Evolutionary conservation across 2,329 filamentous ascomycete species (phyloP).

Genomic region (Fusarium pininemorale): DNA sequence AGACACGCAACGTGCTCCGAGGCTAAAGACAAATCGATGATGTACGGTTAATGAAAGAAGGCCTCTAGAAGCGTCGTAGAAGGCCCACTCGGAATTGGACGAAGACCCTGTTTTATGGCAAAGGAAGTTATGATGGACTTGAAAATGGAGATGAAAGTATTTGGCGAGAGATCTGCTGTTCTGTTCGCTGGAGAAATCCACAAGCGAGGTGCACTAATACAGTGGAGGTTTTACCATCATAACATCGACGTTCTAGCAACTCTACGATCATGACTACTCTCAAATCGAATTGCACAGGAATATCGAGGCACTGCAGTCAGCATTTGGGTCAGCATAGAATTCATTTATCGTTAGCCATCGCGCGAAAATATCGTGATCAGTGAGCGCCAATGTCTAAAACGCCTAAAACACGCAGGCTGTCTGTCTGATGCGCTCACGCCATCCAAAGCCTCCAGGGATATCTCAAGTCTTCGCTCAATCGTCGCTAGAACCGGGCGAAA

Average conservation of each 20-base stretch:
- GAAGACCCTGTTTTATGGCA: conserved; percentile 15
- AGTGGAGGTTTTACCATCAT: conserved; percentile 11
- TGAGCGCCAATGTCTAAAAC: conserved; percentile 28
- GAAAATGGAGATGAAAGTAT: neutral
- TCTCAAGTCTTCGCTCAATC: conserved; percentile 2
- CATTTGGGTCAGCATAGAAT: conserved; percentile 37
- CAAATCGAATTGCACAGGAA: neutral
- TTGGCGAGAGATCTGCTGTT: neutral
- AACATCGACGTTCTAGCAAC: neutral
- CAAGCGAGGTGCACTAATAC: conserved; percentile 23
- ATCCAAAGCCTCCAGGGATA: conserved; percentile 17
- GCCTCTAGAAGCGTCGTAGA: conserved; percentile 22
- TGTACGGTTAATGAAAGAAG: neutral
- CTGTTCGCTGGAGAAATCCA: conserved; percentile 4
- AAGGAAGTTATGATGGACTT: neutral
- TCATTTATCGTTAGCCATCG: conserved; percentile 42
- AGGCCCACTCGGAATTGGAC: conserved; percentile 24
- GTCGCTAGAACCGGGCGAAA: neutral
- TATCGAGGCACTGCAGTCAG: conserved; percentile 10
- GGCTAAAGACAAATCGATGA: conserved; percentile 22
- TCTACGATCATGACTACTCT: neutral
- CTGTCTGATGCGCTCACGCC: conserved; percentile 26
- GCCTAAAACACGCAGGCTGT: conserved; percentile 29
- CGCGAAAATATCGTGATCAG: conserved; percentile 33
- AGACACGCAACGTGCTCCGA: conserved; percentile 33